phyloP scores from a whole-genome alignment of 1,139 yeast genomes.

The Sugiyamaella xylanicola region DNA sequence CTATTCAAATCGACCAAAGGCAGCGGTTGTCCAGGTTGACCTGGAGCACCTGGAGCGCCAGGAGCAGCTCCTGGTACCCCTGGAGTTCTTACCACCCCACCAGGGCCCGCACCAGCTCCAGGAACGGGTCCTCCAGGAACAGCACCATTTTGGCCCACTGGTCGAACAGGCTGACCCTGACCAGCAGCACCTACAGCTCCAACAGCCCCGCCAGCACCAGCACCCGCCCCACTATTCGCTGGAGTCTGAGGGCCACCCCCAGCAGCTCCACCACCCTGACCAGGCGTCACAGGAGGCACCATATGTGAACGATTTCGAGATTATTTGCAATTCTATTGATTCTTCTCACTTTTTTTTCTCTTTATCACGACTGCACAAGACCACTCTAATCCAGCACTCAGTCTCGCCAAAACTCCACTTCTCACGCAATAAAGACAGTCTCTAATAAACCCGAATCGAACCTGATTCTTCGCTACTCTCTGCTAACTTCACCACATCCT shows the following conservation, averaged over 20 bases:
- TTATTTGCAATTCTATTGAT: not conserved
- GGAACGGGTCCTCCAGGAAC: not conserved
- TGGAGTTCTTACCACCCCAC: constrained; percentile 5
- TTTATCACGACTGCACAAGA: not conserved
- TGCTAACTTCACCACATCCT: not conserved
- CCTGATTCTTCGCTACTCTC: too few species aligned
- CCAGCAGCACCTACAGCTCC: not conserved
- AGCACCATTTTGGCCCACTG: constrained; percentile 8
- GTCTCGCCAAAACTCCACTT: not conserved
- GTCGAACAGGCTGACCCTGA: constrained; percentile 11
- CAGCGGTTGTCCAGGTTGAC: constrained; percentile 23
- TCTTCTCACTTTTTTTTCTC: not conserved
- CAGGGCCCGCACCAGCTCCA: not conserved
- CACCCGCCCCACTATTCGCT: not conserved
- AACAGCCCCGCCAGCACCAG: not conserved
- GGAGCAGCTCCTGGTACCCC: constrained; percentile 17
- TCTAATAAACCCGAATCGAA: too few species aligned
- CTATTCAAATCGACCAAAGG: constrained; percentile 58
- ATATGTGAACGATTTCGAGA: not conserved
- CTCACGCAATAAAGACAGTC: too few species aligned
- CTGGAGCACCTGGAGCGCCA: constrained; percentile 17
- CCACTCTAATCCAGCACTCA: not conserved
- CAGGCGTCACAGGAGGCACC: constrained; percentile 10
- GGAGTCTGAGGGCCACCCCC: constrained; percentile 10
- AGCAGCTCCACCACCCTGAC: constrained; percentile 3